Evolutionary conservation across 2,329 filamentous ascomycete species (phyloP).

Genomic region (Exophiala sideris): DNA sequence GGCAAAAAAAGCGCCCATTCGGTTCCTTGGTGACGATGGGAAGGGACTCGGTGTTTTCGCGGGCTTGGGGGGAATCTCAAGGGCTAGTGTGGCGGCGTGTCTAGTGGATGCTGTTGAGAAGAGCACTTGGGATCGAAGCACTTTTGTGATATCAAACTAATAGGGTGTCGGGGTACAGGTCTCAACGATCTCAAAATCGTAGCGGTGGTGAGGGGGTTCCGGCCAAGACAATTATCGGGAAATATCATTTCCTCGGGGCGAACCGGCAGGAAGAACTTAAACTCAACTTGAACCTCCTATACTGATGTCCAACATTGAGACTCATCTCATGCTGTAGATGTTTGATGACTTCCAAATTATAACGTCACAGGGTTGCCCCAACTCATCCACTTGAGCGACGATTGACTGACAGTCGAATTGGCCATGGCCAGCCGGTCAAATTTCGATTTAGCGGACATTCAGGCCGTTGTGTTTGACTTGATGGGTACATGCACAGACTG

Average conservation of each 20-base stretch:
- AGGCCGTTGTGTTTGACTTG: slow-evolving; percentile 55
- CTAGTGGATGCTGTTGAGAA: not conserved
- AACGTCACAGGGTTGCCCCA: too few species aligned
- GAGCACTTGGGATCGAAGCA: not conserved
- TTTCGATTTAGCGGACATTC: slow-evolving; percentile 31
- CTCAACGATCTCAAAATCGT: not conserved
- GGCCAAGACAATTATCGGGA: too few species aligned
- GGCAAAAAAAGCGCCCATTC: not conserved
- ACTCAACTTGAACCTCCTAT: too few species aligned
- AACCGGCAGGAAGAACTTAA: too few species aligned
- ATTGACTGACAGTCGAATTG: too few species aligned
- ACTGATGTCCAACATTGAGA: too few species aligned
- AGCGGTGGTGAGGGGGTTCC: not conserved
- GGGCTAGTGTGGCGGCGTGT: not conserved
- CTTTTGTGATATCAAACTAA: not conserved
- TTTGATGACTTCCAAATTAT: too few species aligned
- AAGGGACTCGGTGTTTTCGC: not conserved
- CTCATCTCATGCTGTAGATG: too few species aligned
- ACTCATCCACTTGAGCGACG: too few species aligned
- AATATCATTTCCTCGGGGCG: too few species aligned
- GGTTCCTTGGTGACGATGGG: not conserved
- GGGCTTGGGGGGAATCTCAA: not conserved
- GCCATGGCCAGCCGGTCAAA: too few species aligned
- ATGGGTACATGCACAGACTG: slow-evolving; percentile 59
- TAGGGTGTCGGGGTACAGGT: not conserved